A percentile compares a stretch with the other conserved stretches of the same genome.
These are phyloP conservation scores for Eucalyptus decipiens DNA, from an alignment of 345 rosid genomes.

Conservation along the genomic window DNA sequence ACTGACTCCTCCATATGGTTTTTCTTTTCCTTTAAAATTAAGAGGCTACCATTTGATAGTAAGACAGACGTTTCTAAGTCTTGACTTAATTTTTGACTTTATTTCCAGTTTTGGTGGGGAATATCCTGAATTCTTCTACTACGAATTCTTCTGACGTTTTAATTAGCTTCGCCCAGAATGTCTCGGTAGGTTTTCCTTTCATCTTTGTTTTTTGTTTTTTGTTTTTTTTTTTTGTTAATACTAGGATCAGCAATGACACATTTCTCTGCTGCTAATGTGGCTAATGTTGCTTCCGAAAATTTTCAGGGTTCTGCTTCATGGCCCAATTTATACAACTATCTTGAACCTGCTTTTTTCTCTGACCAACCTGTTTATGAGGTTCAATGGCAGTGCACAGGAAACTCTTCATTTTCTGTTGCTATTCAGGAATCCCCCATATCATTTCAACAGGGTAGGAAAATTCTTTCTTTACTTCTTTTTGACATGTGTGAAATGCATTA, in stretches of 20 bases:
- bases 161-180: constrained; percentile 24
- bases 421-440: neutral
- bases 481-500: neutral
- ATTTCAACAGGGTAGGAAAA: constrained; percentile 23
- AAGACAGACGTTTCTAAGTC: neutral
- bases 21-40: neutral
- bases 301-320: constrained; percentile 58
- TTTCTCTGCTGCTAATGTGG: neutral
- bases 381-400: constrained; percentile 36
- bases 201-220: neutral
- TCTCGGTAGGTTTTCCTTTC: constrained; percentile 27
- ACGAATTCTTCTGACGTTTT: constrained; percentile 23
- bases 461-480: neutral
- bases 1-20: neutral
- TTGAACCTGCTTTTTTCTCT: constrained; percentile 56
- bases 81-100: neutral
- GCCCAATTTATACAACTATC: constrained; percentile 13
- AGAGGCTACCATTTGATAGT: neutral
- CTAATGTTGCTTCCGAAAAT: neutral
- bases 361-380: constrained; percentile 37
- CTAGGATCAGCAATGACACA: neutral
- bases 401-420: constrained; percentile 19
- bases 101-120: constrained; percentile 35
- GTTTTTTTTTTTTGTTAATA: neutral
- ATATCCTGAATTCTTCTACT: constrained; percentile 20